Percentiles rank a stretch among this genome's conserved stretches.
Evolutionary conservation across 176 grass and related monocot species (phyloP).

Genomic region (Neostapfia colusana): DNA sequence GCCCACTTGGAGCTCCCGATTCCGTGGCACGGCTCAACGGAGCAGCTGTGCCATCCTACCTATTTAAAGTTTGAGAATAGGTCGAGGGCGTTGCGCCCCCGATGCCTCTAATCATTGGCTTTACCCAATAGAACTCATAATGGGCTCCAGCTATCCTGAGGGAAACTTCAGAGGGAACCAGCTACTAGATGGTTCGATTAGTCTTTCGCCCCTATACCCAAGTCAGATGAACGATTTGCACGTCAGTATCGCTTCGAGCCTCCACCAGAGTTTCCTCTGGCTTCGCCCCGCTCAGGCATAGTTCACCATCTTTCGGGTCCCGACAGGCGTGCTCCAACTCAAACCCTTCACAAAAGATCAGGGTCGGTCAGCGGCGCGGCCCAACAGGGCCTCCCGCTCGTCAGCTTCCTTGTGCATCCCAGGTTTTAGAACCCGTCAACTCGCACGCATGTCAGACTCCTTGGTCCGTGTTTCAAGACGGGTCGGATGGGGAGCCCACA

Average conservation of each 20-base stretch:
- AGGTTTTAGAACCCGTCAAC: too few species aligned
- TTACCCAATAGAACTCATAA: constrained; percentile 57
- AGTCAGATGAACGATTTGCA: constrained; percentile 82
- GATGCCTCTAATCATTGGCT: constrained; percentile 68
- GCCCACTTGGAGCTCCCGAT: constrained; percentile 70
- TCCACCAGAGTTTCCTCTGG: constrained; percentile 83
- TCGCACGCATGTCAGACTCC: too few species aligned
- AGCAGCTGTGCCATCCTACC: constrained; percentile 41
- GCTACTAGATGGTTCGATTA: constrained; percentile 71
- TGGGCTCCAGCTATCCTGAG: constrained; percentile 61
- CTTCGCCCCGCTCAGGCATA: constrained; percentile 67
- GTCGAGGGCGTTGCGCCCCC: constrained; percentile 59
- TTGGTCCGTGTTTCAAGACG: too few species aligned
- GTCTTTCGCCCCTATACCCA: constrained; percentile 84
- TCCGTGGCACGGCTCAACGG: constrained; percentile 23
- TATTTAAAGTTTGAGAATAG: constrained; percentile 60
- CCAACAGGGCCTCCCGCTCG: too few species aligned
- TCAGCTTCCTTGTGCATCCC: too few species aligned
- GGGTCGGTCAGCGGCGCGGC: too few species aligned
- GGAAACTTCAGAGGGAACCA: constrained; percentile 48
- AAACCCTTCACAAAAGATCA: constrained; percentile 79
- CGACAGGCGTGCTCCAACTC: constrained; percentile 60
- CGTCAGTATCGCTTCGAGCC: constrained; percentile 81
- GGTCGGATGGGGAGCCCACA: too few species aligned
- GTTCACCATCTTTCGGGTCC: constrained; percentile 88